These are phyloP conservation scores for Torulaspora microellipsoides DNA, from an alignment of 805 yeast genomes.

Conservation along the genomic window DNA sequence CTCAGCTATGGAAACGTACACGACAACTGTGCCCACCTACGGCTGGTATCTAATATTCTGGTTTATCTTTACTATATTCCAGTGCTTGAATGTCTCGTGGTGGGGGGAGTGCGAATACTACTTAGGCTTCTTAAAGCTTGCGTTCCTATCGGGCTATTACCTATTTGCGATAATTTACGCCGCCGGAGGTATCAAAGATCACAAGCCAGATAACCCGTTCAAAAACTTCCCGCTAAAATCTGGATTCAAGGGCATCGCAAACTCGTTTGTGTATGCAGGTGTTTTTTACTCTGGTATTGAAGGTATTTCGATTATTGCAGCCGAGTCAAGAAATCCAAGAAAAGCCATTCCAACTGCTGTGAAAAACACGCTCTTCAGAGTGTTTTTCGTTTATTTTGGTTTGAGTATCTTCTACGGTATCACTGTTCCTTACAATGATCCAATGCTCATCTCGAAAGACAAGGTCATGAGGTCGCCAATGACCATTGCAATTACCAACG, in stretches of 20 bases:
- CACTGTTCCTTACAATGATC: slow-evolving; percentile 53
- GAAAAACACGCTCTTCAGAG: slow-evolving; percentile 51
- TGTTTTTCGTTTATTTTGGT: slow-evolving; percentile 49
- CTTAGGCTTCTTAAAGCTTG: slow-evolving; percentile 43
- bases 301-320: slow-evolving; percentile 54
- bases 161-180: slow-evolving; percentile 45
- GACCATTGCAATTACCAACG: slow-evolving; percentile 44
- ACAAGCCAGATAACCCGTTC: slow-evolving; percentile 36
- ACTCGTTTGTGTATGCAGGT: slow-evolving; percentile 54
- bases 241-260: slow-evolving; percentile 54
- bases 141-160: slow-evolving; percentile 46
- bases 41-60: slow-evolving; percentile 54
- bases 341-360: slow-evolving; percentile 56
- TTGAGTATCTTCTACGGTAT: slow-evolving; percentile 54
- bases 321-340: slow-evolving; percentile 56
- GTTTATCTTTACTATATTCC: slow-evolving; percentile 47
- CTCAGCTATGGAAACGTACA: slow-evolving; percentile 46
- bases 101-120: slow-evolving; percentile 57
- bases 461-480: slow-evolving; percentile 46
- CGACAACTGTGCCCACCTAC: slow-evolving; percentile 49
- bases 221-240: slow-evolving; percentile 35
- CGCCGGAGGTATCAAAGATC: slow-evolving; percentile 39
- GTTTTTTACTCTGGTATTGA: slow-evolving; percentile 59
- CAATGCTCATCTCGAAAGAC: slow-evolving; percentile 37
- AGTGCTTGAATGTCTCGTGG: slow-evolving; percentile 46